Base-by-base conservation (phyloP, 2,329 filamentous ascomycete genomes). In the Endoconidiophora laricicola region DNA sequence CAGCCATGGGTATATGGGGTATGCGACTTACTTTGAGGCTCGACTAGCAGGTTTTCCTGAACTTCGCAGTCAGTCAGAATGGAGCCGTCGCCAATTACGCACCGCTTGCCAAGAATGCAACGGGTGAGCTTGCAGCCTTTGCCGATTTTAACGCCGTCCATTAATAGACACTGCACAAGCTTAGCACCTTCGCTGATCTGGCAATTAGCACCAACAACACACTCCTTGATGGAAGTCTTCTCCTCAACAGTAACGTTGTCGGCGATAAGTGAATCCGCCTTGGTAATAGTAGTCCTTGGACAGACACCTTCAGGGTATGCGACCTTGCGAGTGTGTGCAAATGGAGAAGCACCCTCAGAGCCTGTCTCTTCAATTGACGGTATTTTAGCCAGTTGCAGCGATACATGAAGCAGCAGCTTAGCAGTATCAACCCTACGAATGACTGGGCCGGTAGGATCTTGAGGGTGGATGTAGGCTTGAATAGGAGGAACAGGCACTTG, bases 161-260 rank as follows among this genome's bases (percentile, higher is more conserved):
- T 95, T 18, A 96, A 68, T 44, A 96, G 65, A 63, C 90, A 96
- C 56, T 88, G 77, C n/a, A 79, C 80, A 42, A 98, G 66, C 56
- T 88, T 84, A 26, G 83, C 86, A n/a, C 87, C 86, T 57, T 82
- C 79, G 55, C 81, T 79, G 56, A 98, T 90, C 58, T 84, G 81
- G 62, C 86, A 94, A 58, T 86, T 86, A 3, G 85, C 78, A 2
- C 91, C 91, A 39, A 98, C 78, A 26, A 95, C 86, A 37, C 74
- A 83, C 64, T 94, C 86, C 63, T 94, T 95, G 66, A 98, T 83
- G n/a, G 87, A 83, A 22, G 79, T 81, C 62, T 90, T 90, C 58
- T 90, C 85, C 60, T 90, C 85, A 0, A 96, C 79, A 1, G 80
- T 86, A 39, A 93, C 86, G 59, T 95, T 95, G 52, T 90, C 84